A percentile compares a stretch with the other conserved stretches of the same genome.
These are phyloP conservation scores for Cyberlindnera xishuangbannaensis DNA, from an alignment of 805 yeast genomes.

Conservation along the genomic window DNA sequence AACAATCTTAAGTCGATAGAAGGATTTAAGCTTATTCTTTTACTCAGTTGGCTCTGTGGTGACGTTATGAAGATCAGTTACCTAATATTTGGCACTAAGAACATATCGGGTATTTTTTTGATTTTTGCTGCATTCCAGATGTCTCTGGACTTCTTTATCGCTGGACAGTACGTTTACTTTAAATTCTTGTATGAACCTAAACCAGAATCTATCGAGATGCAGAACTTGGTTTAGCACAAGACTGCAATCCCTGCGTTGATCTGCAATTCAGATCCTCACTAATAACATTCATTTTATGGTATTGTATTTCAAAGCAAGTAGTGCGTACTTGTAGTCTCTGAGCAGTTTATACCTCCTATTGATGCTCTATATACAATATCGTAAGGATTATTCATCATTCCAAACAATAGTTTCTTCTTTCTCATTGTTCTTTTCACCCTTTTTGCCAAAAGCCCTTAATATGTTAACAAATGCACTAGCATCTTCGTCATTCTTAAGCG, in stretches of 20 bases:
- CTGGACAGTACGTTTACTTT: conserved; percentile 66
- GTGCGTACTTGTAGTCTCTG: no score
- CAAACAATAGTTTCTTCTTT: conserved; percentile 11
- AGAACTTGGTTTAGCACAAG: conserved; percentile 4
- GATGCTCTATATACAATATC: background rate
- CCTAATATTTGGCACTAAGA: conserved; percentile 67
- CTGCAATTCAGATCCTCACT: no score
- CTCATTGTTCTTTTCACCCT: conserved; percentile 19
- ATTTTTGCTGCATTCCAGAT: conserved; percentile 75
- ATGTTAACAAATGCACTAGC: conserved; percentile 17
- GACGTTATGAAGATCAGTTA: conserved; percentile 75
- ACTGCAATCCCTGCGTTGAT: background rate
- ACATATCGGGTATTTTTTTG: conserved; percentile 59
- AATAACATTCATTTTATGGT: no score
- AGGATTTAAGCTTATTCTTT: conserved; percentile 70
- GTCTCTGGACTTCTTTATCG: conserved; percentile 65
- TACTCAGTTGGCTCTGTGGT: conserved; percentile 86
- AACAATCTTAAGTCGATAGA: conserved; percentile 62
- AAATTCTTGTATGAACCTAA: conserved; percentile 31
- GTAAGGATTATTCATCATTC: conserved; percentile 17
- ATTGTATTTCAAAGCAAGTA: no score
- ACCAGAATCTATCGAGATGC: conserved; percentile 12
- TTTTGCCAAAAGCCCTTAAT: conserved; percentile 26
- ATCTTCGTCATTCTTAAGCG: conserved; percentile 15
- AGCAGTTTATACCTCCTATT: no score